Base-by-base conservation (phyloP, 225 moss, liverwort and hornwort genomes). In the Climacium dendroides region DNA sequence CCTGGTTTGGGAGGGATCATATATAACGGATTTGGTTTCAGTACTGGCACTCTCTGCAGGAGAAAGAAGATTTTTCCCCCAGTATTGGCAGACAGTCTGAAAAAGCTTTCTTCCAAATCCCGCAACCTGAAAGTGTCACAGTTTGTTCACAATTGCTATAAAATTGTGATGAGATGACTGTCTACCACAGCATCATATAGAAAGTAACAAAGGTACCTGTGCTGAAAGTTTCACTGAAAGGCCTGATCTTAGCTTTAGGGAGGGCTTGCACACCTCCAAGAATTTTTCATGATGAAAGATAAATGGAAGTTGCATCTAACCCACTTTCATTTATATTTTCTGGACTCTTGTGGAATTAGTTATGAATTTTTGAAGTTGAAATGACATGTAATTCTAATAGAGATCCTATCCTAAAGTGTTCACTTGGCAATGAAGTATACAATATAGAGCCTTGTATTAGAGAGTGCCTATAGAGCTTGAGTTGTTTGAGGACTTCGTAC, bases 381-480 rank as follows among this genome's bases (percentile, higher is more conserved):
- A 28, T 59, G 20, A 43, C 14, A 41, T 1, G 13, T 10, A 26
- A 26, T n/a, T 37, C 3, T 10, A 11, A 39, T 57, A 39, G 3
- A 39, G 35, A 26, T 3, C 26, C 0, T 2, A 1, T 4, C 10
- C 0, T 55, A 2, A 55, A 55, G 25, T 78, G 6, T 16, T 25
- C 7, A n/a, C 16, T 55, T 10, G 77, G 55, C 4, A 37, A 15
- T 77, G 25, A 55, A 55, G 24, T 15, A 54, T 5, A 14, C 19
- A 30, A 24, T 24, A 76, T 23, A 77, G 15, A 77, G 10, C 16
- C 37, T 55, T 77, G 6, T 6, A 19, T 15, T 77, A 54, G 54
- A 54, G 16, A 24, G 0, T 4, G 0, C 9, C 23, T 76, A 4
- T 25, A 26, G 6, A 77, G 7, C 2, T 1, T 0, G 0, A 25